phyloP scores from a whole-genome alignment of 2,329 filamentous ascomycete genomes.

The Zasmidium citrigriseum region DNA sequence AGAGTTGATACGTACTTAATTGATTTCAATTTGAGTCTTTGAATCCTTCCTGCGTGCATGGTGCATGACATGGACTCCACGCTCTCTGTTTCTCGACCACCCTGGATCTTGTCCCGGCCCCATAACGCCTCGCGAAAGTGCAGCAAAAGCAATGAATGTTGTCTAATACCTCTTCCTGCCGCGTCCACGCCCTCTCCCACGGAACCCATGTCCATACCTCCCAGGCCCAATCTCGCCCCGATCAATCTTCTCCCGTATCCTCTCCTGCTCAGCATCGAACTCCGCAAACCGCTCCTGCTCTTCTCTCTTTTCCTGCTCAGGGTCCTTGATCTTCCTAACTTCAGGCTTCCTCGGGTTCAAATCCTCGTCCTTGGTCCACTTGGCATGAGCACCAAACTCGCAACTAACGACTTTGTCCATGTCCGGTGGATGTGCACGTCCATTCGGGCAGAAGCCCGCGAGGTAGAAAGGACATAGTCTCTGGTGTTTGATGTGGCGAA shows the following conservation, averaged over 20 bases:
- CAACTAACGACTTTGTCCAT: slow-evolving; percentile 56
- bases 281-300: slow-evolving; percentile 59
- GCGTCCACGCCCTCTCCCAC: slow-evolving; percentile 43
- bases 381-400: slow-evolving; percentile 77
- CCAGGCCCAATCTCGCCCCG: slow-evolving; percentile 45
- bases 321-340: slow-evolving; percentile 68
- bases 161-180: slow-evolving; percentile 16
- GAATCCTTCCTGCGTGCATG: no score
- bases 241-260: slow-evolving; percentile 44
- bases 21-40: no score
- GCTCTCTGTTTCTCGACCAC: background rate
- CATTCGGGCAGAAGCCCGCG: slow-evolving; percentile 92
- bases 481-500: slow-evolving; percentile 78
- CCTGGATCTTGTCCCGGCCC: background rate
- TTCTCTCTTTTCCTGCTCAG: slow-evolving; percentile 66
- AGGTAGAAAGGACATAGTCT: slow-evolving; percentile 82
- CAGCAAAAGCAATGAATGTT: background rate
- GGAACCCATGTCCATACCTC: slow-evolving; percentile 46
- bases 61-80: background rate
- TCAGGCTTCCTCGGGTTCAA: slow-evolving; percentile 56
- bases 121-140: slow-evolving; percentile 13
- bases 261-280: slow-evolving; percentile 55
- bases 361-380: slow-evolving; percentile 70
- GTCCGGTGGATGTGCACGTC: slow-evolving; percentile 40
- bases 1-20: no score